A percentile compares a stretch with the other conserved stretches of the same genome.
Conservation (phyloP, 1,139 yeast genomes). For the Geotrichum klebahnii region DNA sequence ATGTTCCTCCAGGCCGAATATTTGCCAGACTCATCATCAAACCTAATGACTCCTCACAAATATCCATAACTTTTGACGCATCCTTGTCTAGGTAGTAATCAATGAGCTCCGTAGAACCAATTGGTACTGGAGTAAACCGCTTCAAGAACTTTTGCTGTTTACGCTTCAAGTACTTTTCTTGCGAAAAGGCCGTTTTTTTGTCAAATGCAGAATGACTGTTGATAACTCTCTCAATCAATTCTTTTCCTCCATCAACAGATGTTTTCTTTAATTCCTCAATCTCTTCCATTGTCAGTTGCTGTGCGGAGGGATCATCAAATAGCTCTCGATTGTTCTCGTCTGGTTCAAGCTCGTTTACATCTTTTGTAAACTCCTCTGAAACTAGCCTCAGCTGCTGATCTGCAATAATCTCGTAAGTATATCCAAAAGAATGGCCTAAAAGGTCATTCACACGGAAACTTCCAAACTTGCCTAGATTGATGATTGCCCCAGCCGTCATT, state of each 20-base stretch:
- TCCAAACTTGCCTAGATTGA: constrained; percentile 89
- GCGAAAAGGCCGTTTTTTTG: constrained; percentile 83
- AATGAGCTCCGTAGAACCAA: constrained; percentile 72
- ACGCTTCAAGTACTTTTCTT: constrained; percentile 84
- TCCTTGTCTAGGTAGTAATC: constrained; percentile 75
- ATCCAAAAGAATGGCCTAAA: constrained; percentile 80
- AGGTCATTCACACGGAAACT: constrained; percentile 69
- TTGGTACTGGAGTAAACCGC: constrained; percentile 73
- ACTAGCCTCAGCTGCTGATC: constrained; percentile 28
- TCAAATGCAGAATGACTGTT: constrained; percentile 83
- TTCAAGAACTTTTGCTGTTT: constrained; percentile 88
- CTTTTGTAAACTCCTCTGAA: constrained; percentile 29
- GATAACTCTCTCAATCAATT: constrained; percentile 74
- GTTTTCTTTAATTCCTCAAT: constrained; percentile 69
- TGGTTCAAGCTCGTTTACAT: constrained; percentile 35
- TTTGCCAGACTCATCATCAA: constrained; percentile 72
- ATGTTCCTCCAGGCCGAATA: constrained; percentile 83
- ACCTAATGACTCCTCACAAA: constrained; percentile 81
- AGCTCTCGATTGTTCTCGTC: constrained; percentile 62
- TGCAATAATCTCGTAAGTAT: constrained; percentile 76
- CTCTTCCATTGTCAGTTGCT: constrained; percentile 66
- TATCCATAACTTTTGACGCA: constrained; percentile 59
- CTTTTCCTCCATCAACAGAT: constrained; percentile 52
- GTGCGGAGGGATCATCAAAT: constrained; percentile 72
- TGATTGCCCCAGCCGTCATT: constrained; percentile 53